Conservation (phyloP, 2,329 filamentous ascomycete genomes). For the Hypoxylon sp. region DNA sequence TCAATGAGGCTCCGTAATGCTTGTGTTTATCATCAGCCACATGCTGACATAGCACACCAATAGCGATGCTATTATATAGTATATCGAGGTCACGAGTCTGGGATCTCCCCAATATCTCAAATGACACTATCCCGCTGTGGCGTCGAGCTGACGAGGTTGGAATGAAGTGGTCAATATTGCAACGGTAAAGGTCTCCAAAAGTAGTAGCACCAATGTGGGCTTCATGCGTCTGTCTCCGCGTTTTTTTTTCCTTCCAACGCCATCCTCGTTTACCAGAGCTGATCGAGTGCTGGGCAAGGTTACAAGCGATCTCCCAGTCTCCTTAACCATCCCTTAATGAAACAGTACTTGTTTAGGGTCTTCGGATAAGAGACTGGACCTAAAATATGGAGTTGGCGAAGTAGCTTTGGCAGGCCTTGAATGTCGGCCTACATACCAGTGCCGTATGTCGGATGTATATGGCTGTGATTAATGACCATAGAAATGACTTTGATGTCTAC, state of each 20-base stretch:
- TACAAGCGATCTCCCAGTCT: slow-evolving; percentile 11
- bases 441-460: background rate
- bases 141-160: slow-evolving; percentile 22
- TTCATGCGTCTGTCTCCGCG: slow-evolving; percentile 18
- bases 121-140: slow-evolving; percentile 21
- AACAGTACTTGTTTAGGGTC: slow-evolving; percentile 23
- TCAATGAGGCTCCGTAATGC: slow-evolving; percentile 36
- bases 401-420: slow-evolving; percentile 5
- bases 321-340: slow-evolving; percentile 24
- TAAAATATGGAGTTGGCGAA: slow-evolving; percentile 15
- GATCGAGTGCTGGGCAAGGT: slow-evolving; percentile 12
- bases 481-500: background rate
- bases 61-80: slow-evolving; percentile 16
- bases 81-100: slow-evolving; percentile 15
- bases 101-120: slow-evolving; percentile 5
- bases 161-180: slow-evolving; percentile 23
- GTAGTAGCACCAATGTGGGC: slow-evolving; percentile 22
- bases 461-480: background rate
- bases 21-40: slow-evolving; percentile 34
- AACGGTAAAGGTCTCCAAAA: slow-evolving; percentile 17
- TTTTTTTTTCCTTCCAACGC: background rate
- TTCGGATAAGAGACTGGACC: slow-evolving; percentile 25
- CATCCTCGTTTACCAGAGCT: slow-evolving; percentile 9
- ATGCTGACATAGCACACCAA: slow-evolving; percentile 29
- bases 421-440: background rate